Conservation (phyloP, 371 early-diverging fungal species). For the Batrachochytrium dendrobatidis region DNA sequence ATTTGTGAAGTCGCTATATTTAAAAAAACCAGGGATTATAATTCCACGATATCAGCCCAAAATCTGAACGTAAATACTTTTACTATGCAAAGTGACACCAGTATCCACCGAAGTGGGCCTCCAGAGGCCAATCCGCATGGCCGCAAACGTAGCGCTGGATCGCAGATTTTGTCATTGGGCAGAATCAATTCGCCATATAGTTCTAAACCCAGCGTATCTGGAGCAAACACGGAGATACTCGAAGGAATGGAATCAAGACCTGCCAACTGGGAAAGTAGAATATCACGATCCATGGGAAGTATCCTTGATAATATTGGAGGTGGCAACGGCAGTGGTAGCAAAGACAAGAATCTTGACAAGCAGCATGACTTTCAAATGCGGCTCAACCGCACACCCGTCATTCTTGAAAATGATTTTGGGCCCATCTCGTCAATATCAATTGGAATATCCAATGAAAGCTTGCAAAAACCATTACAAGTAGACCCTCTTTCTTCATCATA, state of each 20-base stretch:
- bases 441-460: background rate
- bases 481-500: background rate
- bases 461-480: no score
- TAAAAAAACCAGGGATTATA: no score
- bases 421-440: background rate
- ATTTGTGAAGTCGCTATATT: no score
- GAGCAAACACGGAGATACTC: background rate
- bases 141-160: slow-evolving; percentile 1
- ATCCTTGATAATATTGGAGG: background rate
- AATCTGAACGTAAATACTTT: no score
- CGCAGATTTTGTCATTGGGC: background rate
- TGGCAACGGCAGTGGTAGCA: background rate
- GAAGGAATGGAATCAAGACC: no score
- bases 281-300: background rate
- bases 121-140: background rate
- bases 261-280: background rate
- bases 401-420: background rate
- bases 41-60: no score
- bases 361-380: background rate
- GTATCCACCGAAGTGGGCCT: background rate
- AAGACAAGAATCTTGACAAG: background rate
- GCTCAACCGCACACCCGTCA: background rate
- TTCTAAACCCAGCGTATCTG: background rate
- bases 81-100: background rate
- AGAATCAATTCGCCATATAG: no score